phyloP scores from a whole-genome alignment of 208 protist genomes.

The Zelonia costaricensis region DNA sequence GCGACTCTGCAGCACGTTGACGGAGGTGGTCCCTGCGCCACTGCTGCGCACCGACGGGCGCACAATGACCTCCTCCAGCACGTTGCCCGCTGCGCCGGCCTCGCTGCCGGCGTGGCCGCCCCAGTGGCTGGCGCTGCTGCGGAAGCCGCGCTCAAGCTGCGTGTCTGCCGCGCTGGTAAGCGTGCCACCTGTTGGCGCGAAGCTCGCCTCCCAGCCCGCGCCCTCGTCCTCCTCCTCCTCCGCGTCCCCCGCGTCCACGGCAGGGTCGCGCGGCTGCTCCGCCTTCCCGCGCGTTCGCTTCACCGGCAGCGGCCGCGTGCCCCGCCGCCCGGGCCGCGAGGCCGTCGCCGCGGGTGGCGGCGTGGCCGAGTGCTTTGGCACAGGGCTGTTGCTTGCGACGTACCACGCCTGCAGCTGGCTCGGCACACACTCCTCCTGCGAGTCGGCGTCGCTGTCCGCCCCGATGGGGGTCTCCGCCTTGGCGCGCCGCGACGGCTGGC shows the following conservation, averaged over 20 bases:
- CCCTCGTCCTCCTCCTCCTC: background rate
- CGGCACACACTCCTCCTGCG: conserved; percentile 5
- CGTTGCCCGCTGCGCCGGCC: background rate
- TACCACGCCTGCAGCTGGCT: conserved; percentile 23
- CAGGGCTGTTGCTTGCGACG: conserved; percentile 3
- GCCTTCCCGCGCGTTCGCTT: too few species aligned
- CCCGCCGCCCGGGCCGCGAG: background rate
- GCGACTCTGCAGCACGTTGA: conserved; percentile 30
- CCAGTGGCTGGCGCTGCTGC: too few species aligned
- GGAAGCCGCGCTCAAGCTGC: too few species aligned
- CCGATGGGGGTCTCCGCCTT: background rate
- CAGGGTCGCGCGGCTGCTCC: background rate
- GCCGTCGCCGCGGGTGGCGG: background rate
- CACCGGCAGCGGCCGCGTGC: too few species aligned
- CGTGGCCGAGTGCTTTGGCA: background rate
- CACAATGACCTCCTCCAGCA: background rate
- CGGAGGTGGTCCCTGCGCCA: conserved; percentile 38
- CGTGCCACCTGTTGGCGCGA: background rate
- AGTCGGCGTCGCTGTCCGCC: background rate
- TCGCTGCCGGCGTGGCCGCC: background rate
- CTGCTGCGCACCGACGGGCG: conserved; percentile 20
- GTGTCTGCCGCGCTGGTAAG: too few species aligned
- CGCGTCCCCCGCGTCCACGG: background rate
- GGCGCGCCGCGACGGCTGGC: too few species aligned
- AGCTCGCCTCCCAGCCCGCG: background rate